Evolutionary conservation across 306 rosid genomes (phyloP).

Genomic region (Trifolium dubium): DNA sequence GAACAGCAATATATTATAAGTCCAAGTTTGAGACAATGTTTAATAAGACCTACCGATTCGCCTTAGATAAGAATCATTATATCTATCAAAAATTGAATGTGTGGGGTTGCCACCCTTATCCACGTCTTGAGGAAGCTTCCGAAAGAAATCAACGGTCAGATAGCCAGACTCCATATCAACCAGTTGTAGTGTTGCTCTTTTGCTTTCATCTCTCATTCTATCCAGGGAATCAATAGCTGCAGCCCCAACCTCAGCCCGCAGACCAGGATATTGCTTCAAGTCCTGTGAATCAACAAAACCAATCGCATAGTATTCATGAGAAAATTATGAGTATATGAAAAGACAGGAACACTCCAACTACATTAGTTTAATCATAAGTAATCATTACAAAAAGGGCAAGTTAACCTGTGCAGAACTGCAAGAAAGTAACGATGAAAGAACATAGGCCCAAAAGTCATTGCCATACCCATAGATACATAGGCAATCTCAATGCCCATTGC

Average conservation of each 20-base stretch:
- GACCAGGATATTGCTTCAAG: conserved; percentile 90
- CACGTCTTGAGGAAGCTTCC: conserved; percentile 93
- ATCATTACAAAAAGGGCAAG: conserved; percentile 3
- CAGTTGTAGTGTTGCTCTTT: conserved; percentile 81
- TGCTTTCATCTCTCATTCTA: conserved; percentile 91
- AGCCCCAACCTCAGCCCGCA: conserved; percentile 81
- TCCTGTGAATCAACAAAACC: conserved; percentile 62
- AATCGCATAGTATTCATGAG: conserved; percentile 6
- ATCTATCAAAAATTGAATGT: conserved; percentile 92
- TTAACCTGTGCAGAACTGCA: conserved; percentile 8
- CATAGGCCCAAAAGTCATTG: background rate
- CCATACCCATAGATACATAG: background rate
- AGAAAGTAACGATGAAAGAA: conserved; percentile 24
- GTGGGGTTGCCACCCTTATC: conserved; percentile 99
- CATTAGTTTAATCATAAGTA: background rate
- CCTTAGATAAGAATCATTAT: conserved; percentile 86
- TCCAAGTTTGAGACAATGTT: conserved; percentile 11
- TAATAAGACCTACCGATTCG: conserved; percentile 66
- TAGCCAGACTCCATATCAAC: conserved; percentile 94
- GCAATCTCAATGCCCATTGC: background rate
- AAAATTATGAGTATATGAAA: conserved; percentile 16
- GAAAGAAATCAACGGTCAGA: conserved; percentile 91
- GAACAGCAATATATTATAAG: conserved; percentile 33
- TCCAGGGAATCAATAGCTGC: conserved; percentile 85
- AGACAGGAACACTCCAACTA: background rate